Evolutionary conservation across 2,329 filamentous ascomycete species (phyloP).

Genomic region (Monilinia aucupariae): DNA sequence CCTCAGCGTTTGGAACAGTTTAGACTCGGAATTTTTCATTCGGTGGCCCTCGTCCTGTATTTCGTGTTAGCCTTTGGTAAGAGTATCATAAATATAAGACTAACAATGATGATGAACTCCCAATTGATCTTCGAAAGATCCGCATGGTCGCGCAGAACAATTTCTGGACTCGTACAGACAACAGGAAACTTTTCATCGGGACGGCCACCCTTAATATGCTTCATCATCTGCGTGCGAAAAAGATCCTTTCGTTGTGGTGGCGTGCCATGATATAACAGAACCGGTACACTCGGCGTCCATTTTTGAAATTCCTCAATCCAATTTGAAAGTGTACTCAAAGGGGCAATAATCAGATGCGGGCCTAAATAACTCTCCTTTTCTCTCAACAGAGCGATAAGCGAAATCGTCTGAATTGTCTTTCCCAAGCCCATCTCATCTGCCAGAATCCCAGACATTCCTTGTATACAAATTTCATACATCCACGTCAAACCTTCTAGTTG

Average conservation of each 20-base stretch:
- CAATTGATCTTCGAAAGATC: slow-evolving; percentile 79
- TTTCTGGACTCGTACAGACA: slow-evolving; percentile 92
- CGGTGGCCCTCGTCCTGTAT: slow-evolving; percentile 84
- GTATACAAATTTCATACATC: slow-evolving; percentile 64
- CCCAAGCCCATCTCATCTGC: slow-evolving; percentile 59
- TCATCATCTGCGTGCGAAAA: slow-evolving; percentile 65
- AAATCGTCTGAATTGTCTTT: slow-evolving; percentile 50
- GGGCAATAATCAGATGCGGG: slow-evolving; percentile 85
- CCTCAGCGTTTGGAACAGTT: slow-evolving; percentile 81
- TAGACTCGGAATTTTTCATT: slow-evolving; percentile 94
- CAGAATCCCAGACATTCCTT: slow-evolving; percentile 58
- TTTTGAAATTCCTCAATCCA: slow-evolving; percentile 92
- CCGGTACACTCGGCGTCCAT: slow-evolving; percentile 85
- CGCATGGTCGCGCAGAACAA: slow-evolving; percentile 84
- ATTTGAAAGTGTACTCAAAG: slow-evolving; percentile 85
- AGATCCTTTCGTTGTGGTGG: slow-evolving; percentile 72
- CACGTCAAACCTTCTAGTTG: slow-evolving; percentile 92
- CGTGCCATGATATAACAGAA: slow-evolving; percentile 83
- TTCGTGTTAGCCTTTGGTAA: slow-evolving; percentile 20
- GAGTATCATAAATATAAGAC: slow-evolving; percentile 27
- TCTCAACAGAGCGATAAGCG: slow-evolving; percentile 65
- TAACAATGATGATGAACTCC: slow-evolving; percentile 93
- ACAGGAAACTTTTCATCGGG: slow-evolving; percentile 71
- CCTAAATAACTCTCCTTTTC: slow-evolving; percentile 80
- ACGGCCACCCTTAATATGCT: slow-evolving; percentile 56